Base-by-base conservation (phyloP, 176 grass and related monocot species). In the Avena atlantica region DNA sequence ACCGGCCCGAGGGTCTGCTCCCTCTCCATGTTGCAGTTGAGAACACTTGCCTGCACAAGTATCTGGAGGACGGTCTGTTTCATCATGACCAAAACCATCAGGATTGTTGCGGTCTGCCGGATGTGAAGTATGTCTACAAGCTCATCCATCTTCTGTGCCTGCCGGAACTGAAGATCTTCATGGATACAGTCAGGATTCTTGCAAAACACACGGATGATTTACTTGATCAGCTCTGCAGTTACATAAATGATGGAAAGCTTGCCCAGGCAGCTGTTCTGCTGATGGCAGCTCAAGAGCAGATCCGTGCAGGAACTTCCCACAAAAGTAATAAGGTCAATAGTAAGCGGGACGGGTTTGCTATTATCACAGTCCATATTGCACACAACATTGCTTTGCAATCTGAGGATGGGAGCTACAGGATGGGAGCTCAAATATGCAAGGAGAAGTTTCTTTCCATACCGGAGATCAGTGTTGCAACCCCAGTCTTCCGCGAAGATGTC, bases 381-480 rank as follows among this genome's bases (percentile, higher is more conserved):
- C 19, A 58, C 19, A 20, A 19, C 56, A 58, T 58, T 58, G 56
- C 19, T 58, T 58, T 58, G 8, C 55, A 58, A 20, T 58, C 7
- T 58, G 55, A 58, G 56, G 19, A 27, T 27, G 25, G 25, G 25
- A 27, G 25, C 27, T 23, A 62, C 36, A 62, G 57, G 36, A 16
- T 8, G 3, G 13, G 42, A 80, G 44, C 78, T 80, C 5, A 23
- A 29, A 65, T 65, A 49, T 45, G 45, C 13, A 80, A 65, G 78
- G 29, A 78, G 37, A 44, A 64, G 78, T 49, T 80, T 80, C 78
- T 80, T 80, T 11, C 21, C 59, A 17, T 64, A 29, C 16, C 9
- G 40, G 40, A 64, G 59, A 80, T 80, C 59, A 65, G 78, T 80
- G 37, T 80, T 80, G 24, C 5, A 48, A 64, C 24, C 57, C 37